Evolutionary conservation across 768 basidiomycete species (phyloP), one percentile per base, ranked within the genome.

Genomic region (Suillus brevipes): DNA sequence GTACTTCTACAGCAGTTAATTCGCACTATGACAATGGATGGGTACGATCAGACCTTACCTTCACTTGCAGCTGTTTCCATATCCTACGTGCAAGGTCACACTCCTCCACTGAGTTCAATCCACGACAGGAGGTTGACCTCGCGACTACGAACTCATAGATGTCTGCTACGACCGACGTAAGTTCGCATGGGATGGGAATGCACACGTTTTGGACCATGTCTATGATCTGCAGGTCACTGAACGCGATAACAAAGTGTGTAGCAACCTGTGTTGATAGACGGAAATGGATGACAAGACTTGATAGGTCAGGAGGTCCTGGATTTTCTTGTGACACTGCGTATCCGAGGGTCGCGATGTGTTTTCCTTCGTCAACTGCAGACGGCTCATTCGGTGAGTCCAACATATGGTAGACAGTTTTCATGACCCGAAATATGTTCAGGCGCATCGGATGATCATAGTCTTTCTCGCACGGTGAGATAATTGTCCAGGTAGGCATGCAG

Each of bases 401-500:
- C 7, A 57, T 37, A 7, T 13, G n/a, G 57, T 58, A 58, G 16
- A 38, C 37, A 3, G 37, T 18, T 28, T 40, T 18, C 57, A 58
- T 58, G 37, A 58, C 14, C 57, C 23, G 9, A 16, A 58, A 58
- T 16, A 40, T 40, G 37, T 38, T 40, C 57, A 38, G 40, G 57
- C 38, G 57, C 37, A 58, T 58, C 18, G 57, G 57, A 58, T 58
- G 57, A 5, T 18, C 37, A 58, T 58, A 40, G 16, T 40, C 23
- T 9, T 57, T 23, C 37, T 58, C 57, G 16, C 16, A 40, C 9
- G 38, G 37, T 25, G 38, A 40, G 23, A 40, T 40, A 8, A 40
- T 58, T 9, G 57, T 58, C 57, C 38, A 58, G 23, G 57, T 25
- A 58, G 57, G 38, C 38, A 57, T 57, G 31, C 34, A 36, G 55